A percentile compares a stretch with the other conserved stretches of the same genome.
phyloP scores from a whole-genome alignment of 169 alveolate genomes.

The Plasmodium falciparum region DNA sequence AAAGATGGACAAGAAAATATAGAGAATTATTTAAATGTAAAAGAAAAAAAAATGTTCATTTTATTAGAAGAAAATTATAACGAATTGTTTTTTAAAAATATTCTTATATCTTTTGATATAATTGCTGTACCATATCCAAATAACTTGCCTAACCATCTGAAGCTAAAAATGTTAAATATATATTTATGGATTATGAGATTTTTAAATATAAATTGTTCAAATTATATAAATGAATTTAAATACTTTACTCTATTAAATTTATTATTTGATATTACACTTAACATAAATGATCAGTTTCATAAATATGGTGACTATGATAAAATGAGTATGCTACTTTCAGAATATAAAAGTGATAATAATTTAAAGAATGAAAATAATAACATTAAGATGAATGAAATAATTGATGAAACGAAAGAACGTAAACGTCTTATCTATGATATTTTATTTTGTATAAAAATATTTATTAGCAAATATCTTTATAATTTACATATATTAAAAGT shows the following conservation, averaged over 20 bases:
- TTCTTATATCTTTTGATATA: slow-evolving; percentile 21
- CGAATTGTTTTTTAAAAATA: slow-evolving; percentile 26
- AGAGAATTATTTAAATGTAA: slow-evolving; percentile 5
- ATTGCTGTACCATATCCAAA: slow-evolving; percentile 16
- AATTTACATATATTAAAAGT: slow-evolving; percentile 28
- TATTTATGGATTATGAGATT: slow-evolving; percentile 45
- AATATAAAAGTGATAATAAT: not conserved
- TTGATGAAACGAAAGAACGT: not conserved
- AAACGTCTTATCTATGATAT: slow-evolving; percentile 8
- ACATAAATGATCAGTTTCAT: slow-evolving; percentile 22
- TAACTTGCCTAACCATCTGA: slow-evolving; percentile 14
- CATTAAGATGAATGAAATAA: not conserved
- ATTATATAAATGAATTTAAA: slow-evolving; percentile 40
- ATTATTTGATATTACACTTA: slow-evolving; percentile 23
- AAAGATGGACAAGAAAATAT: slow-evolving; percentile 23
- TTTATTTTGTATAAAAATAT: slow-evolving; percentile 8
- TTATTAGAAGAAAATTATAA: not conserved
- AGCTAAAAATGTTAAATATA: slow-evolving; percentile 17
- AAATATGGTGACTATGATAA: not conserved
- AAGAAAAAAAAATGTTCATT: not conserved
- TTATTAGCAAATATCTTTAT: slow-evolving; percentile 29
- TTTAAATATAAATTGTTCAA: slow-evolving; percentile 6
- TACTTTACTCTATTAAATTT: slow-evolving; percentile 9
- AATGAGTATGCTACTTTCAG: not conserved
- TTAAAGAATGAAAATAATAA: not conserved